Conservation (phyloP, 345 rosid species). For the Cochlearia excelsa region DNA sequence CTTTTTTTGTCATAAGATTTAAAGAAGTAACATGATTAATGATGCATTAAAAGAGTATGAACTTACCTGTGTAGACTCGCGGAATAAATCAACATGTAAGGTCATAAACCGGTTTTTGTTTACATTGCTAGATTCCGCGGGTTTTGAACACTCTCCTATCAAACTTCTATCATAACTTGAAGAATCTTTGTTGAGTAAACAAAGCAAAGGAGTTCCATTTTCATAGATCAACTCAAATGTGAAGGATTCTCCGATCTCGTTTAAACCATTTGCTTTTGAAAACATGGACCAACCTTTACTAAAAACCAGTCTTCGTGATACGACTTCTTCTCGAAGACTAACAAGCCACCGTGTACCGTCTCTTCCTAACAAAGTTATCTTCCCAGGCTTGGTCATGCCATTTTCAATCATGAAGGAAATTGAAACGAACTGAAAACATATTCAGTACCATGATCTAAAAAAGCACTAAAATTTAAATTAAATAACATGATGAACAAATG, state of each 20-base stretch:
- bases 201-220: neutral
- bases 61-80: too few species aligned
- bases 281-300: constrained; percentile 24
- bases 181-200: neutral
- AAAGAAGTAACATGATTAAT: too few species aligned
- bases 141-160: too few species aligned
- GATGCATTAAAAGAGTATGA: too few species aligned
- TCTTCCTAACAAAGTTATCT: constrained; percentile 23
- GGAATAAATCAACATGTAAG: too few species aligned
- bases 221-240: constrained; percentile 8
- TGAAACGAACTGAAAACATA: too few species aligned
- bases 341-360: constrained; percentile 27
- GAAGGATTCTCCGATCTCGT: neutral
- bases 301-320: constrained; percentile 5
- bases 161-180: neutral
- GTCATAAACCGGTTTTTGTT: too few species aligned
- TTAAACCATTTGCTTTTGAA: constrained; percentile 12
- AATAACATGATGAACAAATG: too few species aligned
- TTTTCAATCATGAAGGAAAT: neutral
- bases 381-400: constrained; percentile 19
- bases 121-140: neutral
- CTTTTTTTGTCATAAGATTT: too few species aligned
- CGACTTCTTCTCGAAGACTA: neutral
- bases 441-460: too few species aligned
- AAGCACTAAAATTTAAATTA: too few species aligned